These are phyloP conservation scores for Monilinia fructigena DNA, from an alignment of 2,329 filamentous ascomycete species.

Conservation along the genomic window DNA sequence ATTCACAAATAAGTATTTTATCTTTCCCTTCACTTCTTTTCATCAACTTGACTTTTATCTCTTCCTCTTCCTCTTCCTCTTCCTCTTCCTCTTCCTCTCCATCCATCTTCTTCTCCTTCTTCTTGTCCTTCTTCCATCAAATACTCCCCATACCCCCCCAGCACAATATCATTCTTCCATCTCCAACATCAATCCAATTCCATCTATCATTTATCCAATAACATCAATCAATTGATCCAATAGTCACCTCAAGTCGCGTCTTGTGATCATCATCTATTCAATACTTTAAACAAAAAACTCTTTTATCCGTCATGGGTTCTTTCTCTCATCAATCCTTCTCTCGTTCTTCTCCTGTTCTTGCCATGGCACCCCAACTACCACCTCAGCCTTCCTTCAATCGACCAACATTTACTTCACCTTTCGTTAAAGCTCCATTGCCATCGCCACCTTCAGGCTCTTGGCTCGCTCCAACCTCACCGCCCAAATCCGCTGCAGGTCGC, in stretches of 20 bases:
- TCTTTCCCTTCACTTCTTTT: constrained; percentile 23
- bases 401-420: constrained; percentile 34
- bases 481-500: constrained; percentile 54
- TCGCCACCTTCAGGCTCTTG: constrained; percentile 33
- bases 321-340: constrained; percentile 34
- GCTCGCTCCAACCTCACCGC: constrained; percentile 31
- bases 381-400: constrained; percentile 34
- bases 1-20: constrained; percentile 27
- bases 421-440: constrained; percentile 30
- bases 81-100: constrained; percentile 17
- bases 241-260: constrained; percentile 13
- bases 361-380: constrained; percentile 35
- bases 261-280: constrained; percentile 8
- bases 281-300: constrained; percentile 10
- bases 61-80: constrained; percentile 8
- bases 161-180: neutral
- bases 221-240: constrained; percentile 24
- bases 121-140: constrained; percentile 12
- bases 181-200: constrained; percentile 4
- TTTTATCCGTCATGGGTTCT: constrained; percentile 33
- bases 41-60: constrained; percentile 17
- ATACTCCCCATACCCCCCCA: neutral
- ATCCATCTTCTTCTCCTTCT: neutral
- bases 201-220: constrained; percentile 13
- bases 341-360: constrained; percentile 35